Evolutionary conservation across 345 rosid species (phyloP), one percentile per base, ranked within the genome.

Genomic region (Lenwebbia sp.): DNA sequence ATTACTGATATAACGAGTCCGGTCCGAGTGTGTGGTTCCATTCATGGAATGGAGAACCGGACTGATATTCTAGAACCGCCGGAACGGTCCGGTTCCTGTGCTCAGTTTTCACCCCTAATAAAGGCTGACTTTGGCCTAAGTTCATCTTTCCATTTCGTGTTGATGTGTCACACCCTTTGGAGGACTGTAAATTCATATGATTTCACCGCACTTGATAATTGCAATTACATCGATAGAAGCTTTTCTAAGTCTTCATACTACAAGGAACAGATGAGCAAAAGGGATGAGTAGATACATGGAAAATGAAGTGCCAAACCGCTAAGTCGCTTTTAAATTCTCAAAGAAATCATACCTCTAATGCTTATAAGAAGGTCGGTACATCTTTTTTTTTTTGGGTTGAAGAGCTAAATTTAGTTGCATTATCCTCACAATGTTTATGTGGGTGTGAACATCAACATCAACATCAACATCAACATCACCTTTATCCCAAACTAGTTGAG

Each of bases 221-320:
- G 62, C 30, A 26, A 57, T 57, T 5, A 57, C 13, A 57, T 57
- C 62, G 7, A 12, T 26, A 4, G 62, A 57, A 57, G 30, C 65
- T 58, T 60, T 60, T 60, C 28, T 65, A 7, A 62, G 41, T 62
- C 0, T 62, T 62, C 22, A 30, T 15, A 30, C 75, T 30, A 17
- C 0, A 0, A 0, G 23, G 62, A 0, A 62, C 12, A 15, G 0
- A 3, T 14, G 41, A 15, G 41, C 75, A 62, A 30, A 15, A 30
- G 75, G 41, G 41, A 62, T 17, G 41, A 65, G 44, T 5, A 65
- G 44, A 65, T 30, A 65, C 76, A 65, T 15, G 19, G 21, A 65
- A 37, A 65, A 15, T 0, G 23, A 65, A 65, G 76, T 30, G 41
- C 23, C 41, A 30, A 30, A 17, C 40, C 2, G 6, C 12, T 65